Evolutionary conservation across 257 asterid genomes (phyloP).

Genomic region (Petunia secreta): DNA sequence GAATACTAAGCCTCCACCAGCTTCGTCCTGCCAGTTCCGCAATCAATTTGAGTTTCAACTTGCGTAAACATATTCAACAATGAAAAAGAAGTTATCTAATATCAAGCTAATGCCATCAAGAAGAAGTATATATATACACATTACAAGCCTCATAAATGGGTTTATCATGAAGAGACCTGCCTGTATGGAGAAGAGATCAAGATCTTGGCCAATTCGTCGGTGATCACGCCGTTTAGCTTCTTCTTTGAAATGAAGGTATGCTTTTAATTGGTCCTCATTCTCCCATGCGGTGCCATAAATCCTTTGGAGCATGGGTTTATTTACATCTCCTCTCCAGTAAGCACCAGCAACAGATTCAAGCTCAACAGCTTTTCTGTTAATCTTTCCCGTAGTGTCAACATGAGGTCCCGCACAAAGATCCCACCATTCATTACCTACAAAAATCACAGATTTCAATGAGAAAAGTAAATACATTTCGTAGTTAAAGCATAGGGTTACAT

Average conservation of each 20-base stretch:
- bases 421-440: constrained; percentile 94
- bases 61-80: constrained; percentile 26
- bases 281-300: constrained; percentile 99
- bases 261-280: constrained; percentile 85
- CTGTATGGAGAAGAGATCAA: constrained; percentile 96
- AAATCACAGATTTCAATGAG: constrained; percentile 12
- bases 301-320: constrained; percentile 91
- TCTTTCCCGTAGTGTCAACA: constrained; percentile 92
- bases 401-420: constrained; percentile 99
- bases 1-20: constrained; percentile 98
- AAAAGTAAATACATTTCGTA: neutral
- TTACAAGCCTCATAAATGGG: constrained; percentile 4
- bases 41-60: constrained; percentile 33
- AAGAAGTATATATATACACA: constrained; percentile 1
- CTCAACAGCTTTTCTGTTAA: constrained; percentile 78
- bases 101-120: neutral
- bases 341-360: constrained; percentile 99
- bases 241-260: constrained; percentile 86
- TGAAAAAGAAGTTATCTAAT: neutral
- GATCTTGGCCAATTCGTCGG: constrained; percentile 94
- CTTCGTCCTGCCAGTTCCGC: constrained; percentile 77
- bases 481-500: neutral
- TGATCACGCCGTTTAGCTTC: constrained; percentile 99
- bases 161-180: constrained; percentile 39
- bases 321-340: constrained; percentile 96